Conservation (phyloP, 768 basidiomycete species). For the Calocybe gangraenosa region DNA sequence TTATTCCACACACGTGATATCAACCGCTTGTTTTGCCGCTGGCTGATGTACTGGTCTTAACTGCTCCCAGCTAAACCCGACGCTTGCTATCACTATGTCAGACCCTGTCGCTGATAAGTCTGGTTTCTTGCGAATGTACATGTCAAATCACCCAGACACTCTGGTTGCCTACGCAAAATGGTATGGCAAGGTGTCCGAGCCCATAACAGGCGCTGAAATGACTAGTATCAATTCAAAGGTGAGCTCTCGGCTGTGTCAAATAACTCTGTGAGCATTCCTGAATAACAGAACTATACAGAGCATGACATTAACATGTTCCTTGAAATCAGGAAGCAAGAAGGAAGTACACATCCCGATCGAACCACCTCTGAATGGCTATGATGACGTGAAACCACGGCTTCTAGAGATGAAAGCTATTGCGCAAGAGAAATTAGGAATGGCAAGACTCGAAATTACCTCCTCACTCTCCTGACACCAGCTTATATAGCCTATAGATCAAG, state of each 20-base stretch:
- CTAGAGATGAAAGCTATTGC: conserved; percentile 78
- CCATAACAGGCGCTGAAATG: conserved; percentile 66
- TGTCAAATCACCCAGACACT: conserved; percentile 81
- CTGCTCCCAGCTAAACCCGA: too few species aligned
- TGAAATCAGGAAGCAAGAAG: conserved; percentile 44
- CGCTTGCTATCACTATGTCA: conserved; percentile 33
- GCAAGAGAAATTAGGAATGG: conserved; percentile 79
- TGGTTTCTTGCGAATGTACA: conserved; percentile 76
- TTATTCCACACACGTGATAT: too few species aligned
- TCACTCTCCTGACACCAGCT: too few species aligned
- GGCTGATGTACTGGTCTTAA: too few species aligned
- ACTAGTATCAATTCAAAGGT: conserved; percentile 65
- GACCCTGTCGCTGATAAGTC: conserved; percentile 78
- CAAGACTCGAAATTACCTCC: conserved; percentile 22
- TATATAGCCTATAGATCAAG: too few species aligned
- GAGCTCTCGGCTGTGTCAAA: conserved; percentile 7
- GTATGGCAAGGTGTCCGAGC: conserved; percentile 59
- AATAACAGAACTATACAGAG: too few species aligned
- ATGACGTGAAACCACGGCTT: conserved; percentile 78
- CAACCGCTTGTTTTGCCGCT: too few species aligned
- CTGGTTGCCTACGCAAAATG: conserved; percentile 80
- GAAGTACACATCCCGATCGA: conserved; percentile 56
- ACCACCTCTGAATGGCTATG: conserved; percentile 70
- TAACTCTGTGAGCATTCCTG: neutral
- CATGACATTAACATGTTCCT: conserved; percentile 65